phyloP scores from a whole-genome alignment of 2,329 filamentous ascomycete genomes.

The Fusarium liriodendri region DNA sequence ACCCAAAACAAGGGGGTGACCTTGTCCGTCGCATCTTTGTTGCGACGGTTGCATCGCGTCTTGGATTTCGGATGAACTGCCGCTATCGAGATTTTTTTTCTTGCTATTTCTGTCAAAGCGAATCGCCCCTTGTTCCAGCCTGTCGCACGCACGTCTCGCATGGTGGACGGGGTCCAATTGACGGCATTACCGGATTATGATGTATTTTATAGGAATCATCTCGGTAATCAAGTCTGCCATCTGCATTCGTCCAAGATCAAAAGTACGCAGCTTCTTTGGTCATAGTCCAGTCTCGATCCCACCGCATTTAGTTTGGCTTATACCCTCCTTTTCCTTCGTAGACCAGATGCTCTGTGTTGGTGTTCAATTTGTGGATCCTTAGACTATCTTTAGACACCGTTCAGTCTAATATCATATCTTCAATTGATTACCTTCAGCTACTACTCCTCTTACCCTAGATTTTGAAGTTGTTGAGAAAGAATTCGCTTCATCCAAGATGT shows the following conservation, averaged over 20 bases:
- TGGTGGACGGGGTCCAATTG: neutral
- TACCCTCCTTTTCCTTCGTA: neutral
- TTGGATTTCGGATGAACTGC: neutral
- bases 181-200: neutral
- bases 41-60: conserved; percentile 9
- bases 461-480: no score
- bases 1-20: conserved; percentile 21
- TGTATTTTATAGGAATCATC: neutral
- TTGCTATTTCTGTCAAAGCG: neutral
- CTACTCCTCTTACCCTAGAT: no score
- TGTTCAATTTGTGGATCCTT: neutral
- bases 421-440: neutral
- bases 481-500: neutral
- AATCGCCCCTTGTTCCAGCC: neutral
- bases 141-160: neutral
- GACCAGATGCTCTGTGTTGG: no score
- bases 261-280: neutral
- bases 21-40: conserved; percentile 3
- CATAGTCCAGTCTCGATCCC: neutral
- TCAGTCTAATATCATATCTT: neutral
- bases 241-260: neutral
- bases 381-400: neutral
- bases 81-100: neutral
- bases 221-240: neutral
- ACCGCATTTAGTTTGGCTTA: neutral